Evolutionary conservation across 1,139 yeast species (phyloP).

Genomic region (Blastobotrys illinoisensis): DNA sequence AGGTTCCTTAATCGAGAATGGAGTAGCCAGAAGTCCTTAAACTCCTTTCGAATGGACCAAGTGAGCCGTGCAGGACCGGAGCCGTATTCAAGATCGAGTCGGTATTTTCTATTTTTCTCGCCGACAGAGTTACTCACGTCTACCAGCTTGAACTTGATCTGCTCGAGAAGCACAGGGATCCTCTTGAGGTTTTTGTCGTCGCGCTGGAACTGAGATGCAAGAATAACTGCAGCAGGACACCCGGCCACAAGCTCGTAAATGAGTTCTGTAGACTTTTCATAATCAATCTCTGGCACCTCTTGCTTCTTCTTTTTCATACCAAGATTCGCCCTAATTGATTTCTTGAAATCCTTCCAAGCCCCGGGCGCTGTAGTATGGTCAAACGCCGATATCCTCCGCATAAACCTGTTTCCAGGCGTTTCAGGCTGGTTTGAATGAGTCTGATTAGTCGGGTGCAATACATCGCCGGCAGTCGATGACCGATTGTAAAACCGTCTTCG

Average conservation of each 20-base stretch:
- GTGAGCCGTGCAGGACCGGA: constrained; percentile 71
- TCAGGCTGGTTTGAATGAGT: neutral
- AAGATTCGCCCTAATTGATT: constrained; percentile 24
- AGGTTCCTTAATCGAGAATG: constrained; percentile 63
- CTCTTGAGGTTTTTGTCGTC: constrained; percentile 76
- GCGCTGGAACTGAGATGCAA: constrained; percentile 67
- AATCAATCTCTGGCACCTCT: constrained; percentile 23
- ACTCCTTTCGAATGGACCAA: constrained; percentile 75
- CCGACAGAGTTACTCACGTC: constrained; percentile 41
- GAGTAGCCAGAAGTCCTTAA: constrained; percentile 62
- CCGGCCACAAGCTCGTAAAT: constrained; percentile 63
- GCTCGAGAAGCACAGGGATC: constrained; percentile 73
- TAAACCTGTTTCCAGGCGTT: constrained; percentile 8
- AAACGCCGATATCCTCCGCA: constrained; percentile 22
- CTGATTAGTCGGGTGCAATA: constrained; percentile 6
- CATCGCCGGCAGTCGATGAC: constrained; percentile 11
- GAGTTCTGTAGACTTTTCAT: constrained; percentile 55
- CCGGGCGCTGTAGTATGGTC: constrained; percentile 13
- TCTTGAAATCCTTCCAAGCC: constrained; percentile 26
- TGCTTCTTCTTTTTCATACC: constrained; percentile 24
- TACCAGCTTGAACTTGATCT: constrained; percentile 60
- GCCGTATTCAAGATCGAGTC: constrained; percentile 79
- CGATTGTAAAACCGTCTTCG: constrained; percentile 7
- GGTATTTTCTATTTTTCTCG: constrained; percentile 51
- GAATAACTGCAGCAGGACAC: constrained; percentile 71